These are phyloP conservation scores for Fistulifera solaris DNA, from an alignment of 108 stramenopile genomes.

Conservation along the genomic window DNA sequence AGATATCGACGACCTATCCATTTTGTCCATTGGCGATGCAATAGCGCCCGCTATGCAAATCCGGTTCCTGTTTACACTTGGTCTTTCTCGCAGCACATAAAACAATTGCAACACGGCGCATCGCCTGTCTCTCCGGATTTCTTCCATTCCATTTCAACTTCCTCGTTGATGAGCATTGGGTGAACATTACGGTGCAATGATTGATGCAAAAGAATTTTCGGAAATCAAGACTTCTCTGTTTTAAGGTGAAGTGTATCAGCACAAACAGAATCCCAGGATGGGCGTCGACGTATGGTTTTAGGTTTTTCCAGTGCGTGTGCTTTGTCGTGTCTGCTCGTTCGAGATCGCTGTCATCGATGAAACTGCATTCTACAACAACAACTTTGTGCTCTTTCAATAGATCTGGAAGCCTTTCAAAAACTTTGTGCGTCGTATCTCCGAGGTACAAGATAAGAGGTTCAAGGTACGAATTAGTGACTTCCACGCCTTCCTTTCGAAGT, in stretches of 20 bases:
- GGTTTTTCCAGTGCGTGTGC: conserved; percentile 37
- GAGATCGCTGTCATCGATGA: conserved; percentile 17
- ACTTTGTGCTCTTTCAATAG: conserved; percentile 21
- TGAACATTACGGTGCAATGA: conserved; percentile 22
- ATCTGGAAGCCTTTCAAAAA: conserved; percentile 24
- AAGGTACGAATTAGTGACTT: conserved; percentile 5
- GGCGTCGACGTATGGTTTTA: conserved; percentile 22
- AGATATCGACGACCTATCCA: no score
- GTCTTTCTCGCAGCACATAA: no score
- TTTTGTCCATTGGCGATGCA: no score
- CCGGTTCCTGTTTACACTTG: no score
- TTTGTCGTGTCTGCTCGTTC: conserved; percentile 22
- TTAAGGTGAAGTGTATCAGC: conserved; percentile 29
- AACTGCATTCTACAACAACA: conserved; percentile 36
- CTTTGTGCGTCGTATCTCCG: conserved; percentile 36
- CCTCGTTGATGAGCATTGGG: conserved; percentile 30
- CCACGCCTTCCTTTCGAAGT: conserved; percentile 15
- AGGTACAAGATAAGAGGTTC: conserved; percentile 32
- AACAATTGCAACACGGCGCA: no score
- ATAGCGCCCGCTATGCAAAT: no score
- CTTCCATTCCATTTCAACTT: conserved; percentile 25
- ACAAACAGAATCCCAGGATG: conserved; percentile 27
- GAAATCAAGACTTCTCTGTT: conserved; percentile 18
- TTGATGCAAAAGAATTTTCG: conserved; percentile 22
- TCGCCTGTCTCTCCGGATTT: not conserved